Evolutionary conservation across 129 eudicot genomes (phyloP), one percentile per base, ranked within the genome.

Genomic region (Deinandra increscens): DNA sequence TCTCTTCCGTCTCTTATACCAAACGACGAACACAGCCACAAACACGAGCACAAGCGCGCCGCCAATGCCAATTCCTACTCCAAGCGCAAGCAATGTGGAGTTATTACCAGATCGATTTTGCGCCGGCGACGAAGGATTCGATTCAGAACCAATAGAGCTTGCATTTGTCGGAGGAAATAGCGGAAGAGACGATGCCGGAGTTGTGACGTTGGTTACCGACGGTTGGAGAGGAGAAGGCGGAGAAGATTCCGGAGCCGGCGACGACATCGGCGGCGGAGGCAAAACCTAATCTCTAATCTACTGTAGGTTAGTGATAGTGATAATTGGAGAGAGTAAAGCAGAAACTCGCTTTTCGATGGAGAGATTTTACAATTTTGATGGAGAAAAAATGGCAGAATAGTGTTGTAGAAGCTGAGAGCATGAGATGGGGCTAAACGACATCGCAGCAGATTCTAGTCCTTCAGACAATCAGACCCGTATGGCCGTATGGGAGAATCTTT

Each of bases 31-130:
- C 66, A 83, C n/a, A n/a, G 83, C 79, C 46, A 88, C 91, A 64
- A 79, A 78, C 9, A 83, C 69, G 44, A 88, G 83, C 66, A 81
- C 89, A 69, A 85, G 18, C 4, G 81, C 73, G 26, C 89, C 91
- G 42, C 96, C 96, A 12, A 88, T 79, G 45, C 87, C 96, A 20
- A 85, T 79, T 42, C 96, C 96, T 22, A 83, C 87, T 36, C 88
- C 88, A 37, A 88, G 81, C 63, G 91, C 91, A 14, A 75, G 65
- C 73, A 85, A 76, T 61, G 96, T 43, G 9, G 76, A 69, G 23
- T 67, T 46, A 36, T 53, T 58, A 65, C 18, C 14, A 53, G 72
- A 19, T 37, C 64, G 53, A 29, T 14, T 60, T 42, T 31, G 70
- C 9, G 13, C 59, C 68, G 83, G 56, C 9, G 78, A 70, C n/a